Evolutionary conservation across 176 grass and related monocot genomes (phyloP).

Genomic region (Pontederia crassipes): DNA sequence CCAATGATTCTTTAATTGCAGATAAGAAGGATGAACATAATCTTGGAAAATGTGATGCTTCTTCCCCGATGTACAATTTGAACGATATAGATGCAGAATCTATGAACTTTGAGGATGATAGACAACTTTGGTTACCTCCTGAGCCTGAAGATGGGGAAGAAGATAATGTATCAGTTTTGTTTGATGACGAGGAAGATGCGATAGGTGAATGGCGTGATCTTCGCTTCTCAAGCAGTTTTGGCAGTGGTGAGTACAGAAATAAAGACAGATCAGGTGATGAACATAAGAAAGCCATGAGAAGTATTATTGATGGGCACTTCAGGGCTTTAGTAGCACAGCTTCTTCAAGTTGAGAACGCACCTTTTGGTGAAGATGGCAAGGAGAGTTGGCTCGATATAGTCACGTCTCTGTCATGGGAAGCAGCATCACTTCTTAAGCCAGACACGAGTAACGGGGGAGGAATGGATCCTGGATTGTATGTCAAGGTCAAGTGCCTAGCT

Average conservation of each 20-base stretch:
- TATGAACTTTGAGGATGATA: constrained; percentile 84
- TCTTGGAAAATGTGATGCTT: constrained; percentile 39
- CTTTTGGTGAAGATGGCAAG: constrained; percentile 32
- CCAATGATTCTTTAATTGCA: constrained; percentile 27
- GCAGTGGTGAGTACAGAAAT: constrained; percentile 58
- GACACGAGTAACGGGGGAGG: constrained; percentile 95
- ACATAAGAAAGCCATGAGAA: constrained; percentile 94
- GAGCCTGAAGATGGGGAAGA: constrained; percentile 93
- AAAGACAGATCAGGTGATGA: constrained; percentile 85
- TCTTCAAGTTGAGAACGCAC: constrained; percentile 66
- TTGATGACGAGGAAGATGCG: constrained; percentile 53
- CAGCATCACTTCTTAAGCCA: constrained; percentile 80
- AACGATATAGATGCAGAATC: constrained; percentile 58
- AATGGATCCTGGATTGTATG: constrained; percentile 96
- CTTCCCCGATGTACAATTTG: constrained; percentile 72
- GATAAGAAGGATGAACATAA: constrained; percentile 52
- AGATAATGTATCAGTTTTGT: constrained; percentile 42
- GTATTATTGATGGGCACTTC: constrained; percentile 84
- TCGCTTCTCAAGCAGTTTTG: constrained; percentile 70
- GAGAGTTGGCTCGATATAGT: constrained; percentile 90
- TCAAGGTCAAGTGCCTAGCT: constrained; percentile 97
- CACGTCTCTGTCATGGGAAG: constrained; percentile 90
- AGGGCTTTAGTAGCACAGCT: constrained; percentile 86
- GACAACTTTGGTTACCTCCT: constrained; percentile 64
- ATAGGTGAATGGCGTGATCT: constrained; percentile 80